These are phyloP conservation scores for Plantago coronopus DNA, from an alignment of 305 asterid species.

Conservation along the genomic window DNA sequence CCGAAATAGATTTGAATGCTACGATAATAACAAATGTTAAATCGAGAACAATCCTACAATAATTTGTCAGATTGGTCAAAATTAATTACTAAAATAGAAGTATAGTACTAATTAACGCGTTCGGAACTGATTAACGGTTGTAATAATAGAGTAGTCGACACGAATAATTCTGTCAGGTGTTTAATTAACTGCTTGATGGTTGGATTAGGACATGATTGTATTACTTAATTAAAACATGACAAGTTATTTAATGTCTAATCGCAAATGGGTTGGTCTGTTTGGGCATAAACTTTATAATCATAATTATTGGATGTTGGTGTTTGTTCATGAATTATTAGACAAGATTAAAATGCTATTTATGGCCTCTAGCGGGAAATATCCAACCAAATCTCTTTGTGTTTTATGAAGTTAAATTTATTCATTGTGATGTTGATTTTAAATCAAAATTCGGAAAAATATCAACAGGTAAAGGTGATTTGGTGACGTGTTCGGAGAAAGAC, in stretches of 20 bases:
- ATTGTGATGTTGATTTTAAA: neutral
- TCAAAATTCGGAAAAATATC: neutral
- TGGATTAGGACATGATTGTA: too few relatives aligned
- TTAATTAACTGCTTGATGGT: neutral
- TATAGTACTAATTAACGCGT: too few relatives aligned
- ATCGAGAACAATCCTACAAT: too few relatives aligned
- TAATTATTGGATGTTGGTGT: conserved; percentile 18
- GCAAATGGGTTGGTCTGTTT: conserved; percentile 44
- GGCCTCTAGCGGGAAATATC: neutral
- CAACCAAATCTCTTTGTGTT: neutral
- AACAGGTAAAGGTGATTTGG: conserved; percentile 79
- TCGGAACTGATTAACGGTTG: too few relatives aligned
- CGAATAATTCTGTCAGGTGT: neutral
- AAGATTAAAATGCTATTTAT: neutral
- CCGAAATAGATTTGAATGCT: too few relatives aligned
- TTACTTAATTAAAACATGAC: neutral
- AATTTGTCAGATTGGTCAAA: too few relatives aligned
- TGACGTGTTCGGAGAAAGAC: conserved; percentile 53
- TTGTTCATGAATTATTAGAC: conserved; percentile 9
- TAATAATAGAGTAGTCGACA: too few relatives aligned
- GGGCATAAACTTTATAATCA: conserved; percentile 17
- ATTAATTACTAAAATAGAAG: too few relatives aligned
- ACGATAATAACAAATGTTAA: too few relatives aligned
- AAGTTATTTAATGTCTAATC: conserved; percentile 22
- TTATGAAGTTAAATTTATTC: too few relatives aligned